A percentile compares a stretch with the other conserved stretches of the same genome.
Evolutionary conservation across 2,329 filamentous ascomycete genomes (phyloP).

Genomic region (Fusarium pseudograminearum): DNA sequence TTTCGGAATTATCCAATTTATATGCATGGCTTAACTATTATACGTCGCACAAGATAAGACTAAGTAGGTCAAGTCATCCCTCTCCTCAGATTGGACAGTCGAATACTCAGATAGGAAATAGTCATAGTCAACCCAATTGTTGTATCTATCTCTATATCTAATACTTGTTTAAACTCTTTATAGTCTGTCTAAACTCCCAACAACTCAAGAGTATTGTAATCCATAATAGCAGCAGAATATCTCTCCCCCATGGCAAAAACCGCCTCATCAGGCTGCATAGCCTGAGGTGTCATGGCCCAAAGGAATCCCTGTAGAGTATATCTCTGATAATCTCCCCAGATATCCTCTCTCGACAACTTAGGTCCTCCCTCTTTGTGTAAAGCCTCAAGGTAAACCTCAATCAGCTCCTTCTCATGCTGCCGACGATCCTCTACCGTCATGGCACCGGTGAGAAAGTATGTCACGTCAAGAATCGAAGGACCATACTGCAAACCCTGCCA

Average conservation of each 20-base stretch:
- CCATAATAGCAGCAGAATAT: background rate
- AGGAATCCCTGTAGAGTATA: slow-evolving; percentile 6
- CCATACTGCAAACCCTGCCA: slow-evolving; percentile 10
- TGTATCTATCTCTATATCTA: no score
- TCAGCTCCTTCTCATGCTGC: background rate
- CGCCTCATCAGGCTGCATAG: background rate
- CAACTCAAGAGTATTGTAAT: background rate
- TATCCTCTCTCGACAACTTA: background rate
- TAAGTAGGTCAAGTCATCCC: background rate
- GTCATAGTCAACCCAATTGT: background rate
- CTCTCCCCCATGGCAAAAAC: slow-evolving; percentile 4
- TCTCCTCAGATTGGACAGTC: background rate
- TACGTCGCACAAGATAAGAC: background rate
- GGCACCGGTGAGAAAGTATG: background rate
- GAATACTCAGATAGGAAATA: background rate
- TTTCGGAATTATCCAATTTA: background rate
- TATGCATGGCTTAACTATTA: background rate
- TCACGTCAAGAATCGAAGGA: background rate
- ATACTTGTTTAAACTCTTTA: background rate
- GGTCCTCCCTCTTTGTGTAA: slow-evolving; percentile 4
- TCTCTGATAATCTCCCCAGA: background rate
- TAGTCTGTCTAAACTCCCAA: background rate
- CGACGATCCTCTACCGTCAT: background rate
- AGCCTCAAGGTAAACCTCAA: background rate
- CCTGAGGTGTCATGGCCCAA: slow-evolving; percentile 6